Evolutionary conservation across 1,139 yeast genomes (phyloP).

Genomic region (Yamadazyma kanchanaburiensis): DNA sequence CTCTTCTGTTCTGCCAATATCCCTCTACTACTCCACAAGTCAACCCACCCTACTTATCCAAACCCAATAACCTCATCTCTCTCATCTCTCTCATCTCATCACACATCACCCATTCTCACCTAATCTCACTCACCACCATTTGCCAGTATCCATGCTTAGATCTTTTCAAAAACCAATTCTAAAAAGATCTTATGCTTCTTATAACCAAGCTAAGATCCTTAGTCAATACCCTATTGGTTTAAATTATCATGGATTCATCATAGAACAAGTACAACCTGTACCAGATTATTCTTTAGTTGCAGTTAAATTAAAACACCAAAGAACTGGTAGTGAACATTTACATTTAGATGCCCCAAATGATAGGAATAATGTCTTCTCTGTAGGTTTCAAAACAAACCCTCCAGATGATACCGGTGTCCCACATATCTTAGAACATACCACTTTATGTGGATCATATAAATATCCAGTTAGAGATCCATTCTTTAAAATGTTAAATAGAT

Average conservation of each 20-base stretch:
- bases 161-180: not conserved
- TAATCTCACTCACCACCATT: no score
- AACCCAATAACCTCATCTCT: no score
- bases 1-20: no score
- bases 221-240: constrained; percentile 63
- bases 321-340: constrained; percentile 75
- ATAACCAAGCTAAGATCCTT: constrained; percentile 14
- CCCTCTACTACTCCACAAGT: no score
- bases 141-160: not conserved
- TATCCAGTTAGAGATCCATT: constrained; percentile 96
- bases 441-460: constrained; percentile 86
- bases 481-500: constrained; percentile 91
- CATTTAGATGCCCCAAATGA: constrained; percentile 79
- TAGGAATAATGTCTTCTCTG: constrained; percentile 79
- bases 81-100: no score
- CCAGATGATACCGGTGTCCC: constrained; percentile 95
- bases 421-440: constrained; percentile 92
- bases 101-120: no score
- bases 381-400: constrained; percentile 91
- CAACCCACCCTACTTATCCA: no score
- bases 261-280: constrained; percentile 60
- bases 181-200: constrained; percentile 9
- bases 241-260: constrained; percentile 59
- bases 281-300: constrained; percentile 86
- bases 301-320: constrained; percentile 61